Evolutionary conservation across 306 rosid species (phyloP).

Genomic region (Lathyrus aphaca): DNA sequence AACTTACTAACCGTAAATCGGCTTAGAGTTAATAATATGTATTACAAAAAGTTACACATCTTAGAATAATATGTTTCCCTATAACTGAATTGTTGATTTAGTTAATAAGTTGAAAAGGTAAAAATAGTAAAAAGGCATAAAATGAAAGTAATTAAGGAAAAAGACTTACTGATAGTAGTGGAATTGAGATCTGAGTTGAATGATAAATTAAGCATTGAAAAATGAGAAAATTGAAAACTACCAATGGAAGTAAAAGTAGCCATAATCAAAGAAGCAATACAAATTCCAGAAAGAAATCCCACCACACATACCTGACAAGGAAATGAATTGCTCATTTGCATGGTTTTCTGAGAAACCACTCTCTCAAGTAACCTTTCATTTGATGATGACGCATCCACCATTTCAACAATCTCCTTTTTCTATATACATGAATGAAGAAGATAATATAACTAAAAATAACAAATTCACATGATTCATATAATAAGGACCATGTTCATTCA

Average conservation of each 20-base stretch:
- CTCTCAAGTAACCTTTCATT: constrained; percentile 73
- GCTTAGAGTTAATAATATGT: no score
- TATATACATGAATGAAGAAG: not conserved
- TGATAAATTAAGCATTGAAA: constrained; percentile 45
- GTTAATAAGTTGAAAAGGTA: not conserved
- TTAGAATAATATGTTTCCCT: no score
- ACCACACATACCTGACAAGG: constrained; percentile 85
- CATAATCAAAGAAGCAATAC: constrained; percentile 68
- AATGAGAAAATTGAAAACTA: constrained; percentile 13
- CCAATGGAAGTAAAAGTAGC: constrained; percentile 76
- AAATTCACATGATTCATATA: constrained; percentile 29
- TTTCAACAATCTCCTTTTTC: constrained; percentile 20
- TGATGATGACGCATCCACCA: constrained; percentile 47
- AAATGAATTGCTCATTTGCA: constrained; percentile 82
- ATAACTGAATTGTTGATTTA: not conserved
- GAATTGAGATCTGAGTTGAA: constrained; percentile 50
- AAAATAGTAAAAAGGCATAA: not conserved
- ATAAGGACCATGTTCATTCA: constrained; percentile 13
- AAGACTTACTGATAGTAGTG: constrained; percentile 54
- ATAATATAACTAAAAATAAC: not conserved
- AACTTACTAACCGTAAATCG: no score
- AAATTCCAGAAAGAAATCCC: constrained; percentile 83
- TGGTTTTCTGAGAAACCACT: constrained; percentile 77
- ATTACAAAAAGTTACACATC: no score
- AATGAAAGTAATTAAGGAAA: constrained; percentile 31